Conservation (phyloP, 2,329 filamentous ascomycete genomes). For the Lachnellula subtilissima region DNA sequence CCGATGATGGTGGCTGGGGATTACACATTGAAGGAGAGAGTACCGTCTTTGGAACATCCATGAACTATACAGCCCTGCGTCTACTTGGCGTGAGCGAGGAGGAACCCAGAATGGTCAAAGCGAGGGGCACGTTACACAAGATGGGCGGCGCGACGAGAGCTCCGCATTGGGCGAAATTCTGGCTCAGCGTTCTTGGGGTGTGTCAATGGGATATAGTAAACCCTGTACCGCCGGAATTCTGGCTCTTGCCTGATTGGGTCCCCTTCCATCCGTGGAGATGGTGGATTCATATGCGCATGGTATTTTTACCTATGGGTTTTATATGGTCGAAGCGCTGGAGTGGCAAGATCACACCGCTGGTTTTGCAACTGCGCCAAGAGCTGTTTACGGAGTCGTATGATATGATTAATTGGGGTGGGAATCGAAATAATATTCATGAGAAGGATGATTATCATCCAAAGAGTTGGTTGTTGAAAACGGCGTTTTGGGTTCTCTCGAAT, state of each 20-base stretch:
- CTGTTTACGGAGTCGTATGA: constrained; percentile 75
- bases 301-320: constrained; percentile 91
- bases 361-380: constrained; percentile 70
- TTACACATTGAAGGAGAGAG: constrained; percentile 92
- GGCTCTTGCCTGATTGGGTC: constrained; percentile 87
- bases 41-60: constrained; percentile 79
- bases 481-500: constrained; percentile 74
- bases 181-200: constrained; percentile 80
- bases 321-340: constrained; percentile 80
- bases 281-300: constrained; percentile 98
- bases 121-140: constrained; percentile 74
- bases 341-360: constrained; percentile 70
- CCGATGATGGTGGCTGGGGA: constrained; percentile 93
- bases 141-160: constrained; percentile 78
- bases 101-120: constrained; percentile 79
- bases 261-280: constrained; percentile 88
- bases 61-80: constrained; percentile 82
- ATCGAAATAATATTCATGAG: constrained; percentile 77
- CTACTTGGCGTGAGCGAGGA: constrained; percentile 80
- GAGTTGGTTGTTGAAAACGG: constrained; percentile 70
- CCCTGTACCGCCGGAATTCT: constrained; percentile 87
- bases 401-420: constrained; percentile 67
- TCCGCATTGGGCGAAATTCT: constrained; percentile 97
- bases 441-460: constrained; percentile 93
- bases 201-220: constrained; percentile 91